These are phyloP conservation scores for Isochrysis galbana DNA, from an alignment of 78 protist species.

Conservation along the genomic window DNA sequence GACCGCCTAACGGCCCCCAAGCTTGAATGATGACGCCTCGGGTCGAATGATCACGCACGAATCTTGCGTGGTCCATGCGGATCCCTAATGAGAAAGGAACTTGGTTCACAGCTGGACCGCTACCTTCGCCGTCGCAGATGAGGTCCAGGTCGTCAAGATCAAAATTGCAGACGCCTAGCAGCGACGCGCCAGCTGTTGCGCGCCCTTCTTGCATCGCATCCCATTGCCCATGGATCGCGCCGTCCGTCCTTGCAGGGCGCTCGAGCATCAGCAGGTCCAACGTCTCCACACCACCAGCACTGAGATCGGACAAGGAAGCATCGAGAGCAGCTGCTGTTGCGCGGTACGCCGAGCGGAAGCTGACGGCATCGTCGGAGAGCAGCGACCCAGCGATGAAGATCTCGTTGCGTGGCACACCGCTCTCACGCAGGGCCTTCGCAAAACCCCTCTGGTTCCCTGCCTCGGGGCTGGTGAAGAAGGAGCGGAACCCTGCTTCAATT, in stretches of 20 bases:
- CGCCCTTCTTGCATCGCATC: background rate
- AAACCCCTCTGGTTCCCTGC: slow-evolving; percentile 18
- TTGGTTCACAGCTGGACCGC: slow-evolving; percentile 19
- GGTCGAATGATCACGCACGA: background rate
- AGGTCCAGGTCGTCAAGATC: background rate
- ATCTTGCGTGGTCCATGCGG: background rate
- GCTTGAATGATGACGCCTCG: background rate
- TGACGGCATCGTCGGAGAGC: slow-evolving; percentile 5
- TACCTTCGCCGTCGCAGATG: background rate
- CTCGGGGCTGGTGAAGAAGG: background rate
- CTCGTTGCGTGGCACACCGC: slow-evolving; percentile 11
- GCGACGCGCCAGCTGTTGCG: background rate
- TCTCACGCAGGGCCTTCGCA: background rate
- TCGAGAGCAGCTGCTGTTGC: background rate
- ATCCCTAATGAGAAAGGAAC: background rate
- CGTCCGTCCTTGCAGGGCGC: background rate
- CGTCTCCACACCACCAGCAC: background rate
- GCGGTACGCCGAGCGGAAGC: background rate
- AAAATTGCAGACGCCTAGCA: slow-evolving; percentile 20
- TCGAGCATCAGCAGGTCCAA: slow-evolving; percentile 9
- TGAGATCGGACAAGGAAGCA: background rate
- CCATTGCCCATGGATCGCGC: slow-evolving; percentile 20
- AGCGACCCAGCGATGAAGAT: slow-evolving; percentile 26
- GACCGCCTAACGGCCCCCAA: slow-evolving; percentile 20
- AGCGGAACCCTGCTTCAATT: background rate